phyloP scores from a whole-genome alignment of 306 rosid genomes.

The Argentina anserina region DNA sequence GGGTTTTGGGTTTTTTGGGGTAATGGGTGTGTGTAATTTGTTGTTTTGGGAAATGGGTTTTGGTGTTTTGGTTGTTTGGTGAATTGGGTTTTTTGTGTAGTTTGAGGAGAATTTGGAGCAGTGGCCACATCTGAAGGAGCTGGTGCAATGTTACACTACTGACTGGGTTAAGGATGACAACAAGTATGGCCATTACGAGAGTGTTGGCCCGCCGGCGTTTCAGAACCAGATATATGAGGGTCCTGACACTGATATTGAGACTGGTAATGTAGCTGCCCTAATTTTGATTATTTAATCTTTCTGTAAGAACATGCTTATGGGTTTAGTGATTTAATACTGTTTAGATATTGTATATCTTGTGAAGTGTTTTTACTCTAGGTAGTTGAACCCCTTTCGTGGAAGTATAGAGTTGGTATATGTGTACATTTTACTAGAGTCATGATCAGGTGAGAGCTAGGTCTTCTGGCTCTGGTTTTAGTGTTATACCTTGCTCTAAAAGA shows the following conservation, averaged over 20 bases:
- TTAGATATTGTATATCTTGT: background rate
- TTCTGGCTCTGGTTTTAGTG: background rate
- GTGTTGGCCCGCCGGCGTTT: constrained; percentile 60
- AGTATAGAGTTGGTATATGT: background rate
- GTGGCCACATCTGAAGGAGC: constrained; percentile 94
- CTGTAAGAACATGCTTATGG: background rate
- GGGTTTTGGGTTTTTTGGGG: background rate
- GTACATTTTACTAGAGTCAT: background rate
- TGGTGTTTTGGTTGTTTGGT: background rate
- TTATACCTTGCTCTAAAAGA: background rate
- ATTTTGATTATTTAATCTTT: background rate
- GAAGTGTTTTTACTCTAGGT: background rate
- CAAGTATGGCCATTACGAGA: constrained; percentile 89
- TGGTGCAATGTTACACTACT: constrained; percentile 91
- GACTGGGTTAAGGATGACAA: constrained; percentile 96
- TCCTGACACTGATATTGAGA: constrained; percentile 95
- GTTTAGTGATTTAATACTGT: background rate
- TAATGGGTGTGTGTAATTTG: background rate
- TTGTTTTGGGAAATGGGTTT: constrained; percentile 7
- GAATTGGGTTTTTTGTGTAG: constrained; percentile 34
- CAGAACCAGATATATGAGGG: constrained; percentile 93
- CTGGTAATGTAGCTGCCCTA: constrained; percentile 45
- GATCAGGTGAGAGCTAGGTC: background rate
- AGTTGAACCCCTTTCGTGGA: background rate
- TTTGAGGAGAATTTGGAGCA: constrained; percentile 96